These are phyloP conservation scores for Prunus mume DNA, from an alignment of 306 rosid genomes.

Conservation along the genomic window DNA sequence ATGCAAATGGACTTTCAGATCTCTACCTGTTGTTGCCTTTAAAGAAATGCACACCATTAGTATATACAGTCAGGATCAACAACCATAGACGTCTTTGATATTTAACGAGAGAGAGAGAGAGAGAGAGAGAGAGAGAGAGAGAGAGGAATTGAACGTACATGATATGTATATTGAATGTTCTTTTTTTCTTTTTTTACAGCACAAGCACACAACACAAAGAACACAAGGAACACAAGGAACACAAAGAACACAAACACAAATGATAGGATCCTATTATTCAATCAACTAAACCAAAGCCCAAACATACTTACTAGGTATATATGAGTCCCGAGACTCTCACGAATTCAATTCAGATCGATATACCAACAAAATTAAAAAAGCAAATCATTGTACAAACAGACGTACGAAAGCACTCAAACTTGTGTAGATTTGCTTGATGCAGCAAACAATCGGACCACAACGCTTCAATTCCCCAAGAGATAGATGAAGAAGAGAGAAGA, in stretches of 20 bases:
- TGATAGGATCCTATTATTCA: background rate
- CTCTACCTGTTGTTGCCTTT: background rate
- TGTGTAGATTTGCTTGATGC: slow-evolving; percentile 33
- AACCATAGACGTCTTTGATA: background rate
- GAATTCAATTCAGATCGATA: background rate
- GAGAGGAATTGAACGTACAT: background rate
- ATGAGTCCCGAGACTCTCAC: background rate
- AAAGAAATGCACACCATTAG: background rate
- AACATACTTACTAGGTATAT: background rate
- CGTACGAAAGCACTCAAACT: slow-evolving; percentile 8
- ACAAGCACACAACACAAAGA: background rate
- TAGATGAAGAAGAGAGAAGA: slow-evolving; percentile 47
- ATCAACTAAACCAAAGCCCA: background rate
- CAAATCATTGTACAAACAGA: background rate
- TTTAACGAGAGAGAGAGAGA: background rate
- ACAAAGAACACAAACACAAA: background rate
- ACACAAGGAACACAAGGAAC: background rate
- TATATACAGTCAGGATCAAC: background rate
- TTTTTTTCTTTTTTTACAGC: background rate
- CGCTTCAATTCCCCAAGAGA: slow-evolving; percentile 82
- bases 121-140: no score
- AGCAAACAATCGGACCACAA: slow-evolving; percentile 70
- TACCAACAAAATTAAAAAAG: background rate
- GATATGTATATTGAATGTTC: background rate
- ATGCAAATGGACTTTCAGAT: background rate